Percentiles rank a stretch among this genome's conserved stretches.
Conservation (phyloP, 805 yeast genomes). For the Cyberlindnera mrakii region DNA sequence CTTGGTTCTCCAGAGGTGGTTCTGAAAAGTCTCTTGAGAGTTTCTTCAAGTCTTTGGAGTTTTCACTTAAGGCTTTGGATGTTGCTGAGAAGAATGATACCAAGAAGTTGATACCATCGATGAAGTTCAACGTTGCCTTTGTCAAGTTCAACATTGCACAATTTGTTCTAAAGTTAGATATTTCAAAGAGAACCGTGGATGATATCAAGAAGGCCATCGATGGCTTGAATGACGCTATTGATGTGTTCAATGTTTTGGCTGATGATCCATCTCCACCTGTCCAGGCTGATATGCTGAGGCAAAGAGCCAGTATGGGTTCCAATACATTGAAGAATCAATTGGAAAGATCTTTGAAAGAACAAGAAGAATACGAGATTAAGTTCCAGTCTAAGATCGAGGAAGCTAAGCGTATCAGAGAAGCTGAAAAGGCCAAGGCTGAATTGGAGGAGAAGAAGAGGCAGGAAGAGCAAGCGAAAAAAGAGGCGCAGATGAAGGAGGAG, state of each 20-base stretch:
- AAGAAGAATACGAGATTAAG: conserved; percentile 55
- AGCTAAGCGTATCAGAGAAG: conserved; percentile 54
- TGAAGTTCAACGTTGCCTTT: conserved; percentile 76
- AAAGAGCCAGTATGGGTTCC: conserved; percentile 82
- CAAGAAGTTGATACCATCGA: conserved; percentile 36
- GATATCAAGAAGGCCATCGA: conserved; percentile 52
- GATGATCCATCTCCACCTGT: conserved; percentile 59
- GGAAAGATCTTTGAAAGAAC: conserved; percentile 65
- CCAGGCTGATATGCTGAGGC: conserved; percentile 71
- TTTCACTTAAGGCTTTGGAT: conserved; percentile 50
- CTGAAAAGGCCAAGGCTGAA: conserved; percentile 40
- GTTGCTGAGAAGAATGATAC: conserved; percentile 26
- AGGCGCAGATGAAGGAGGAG: conserved; percentile 33
- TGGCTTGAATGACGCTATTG: conserved; percentile 60
- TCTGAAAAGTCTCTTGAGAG: conserved; percentile 59
- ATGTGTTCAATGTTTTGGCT: conserved; percentile 51
- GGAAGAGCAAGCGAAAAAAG: conserved; percentile 44
- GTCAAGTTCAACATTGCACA: conserved; percentile 86
- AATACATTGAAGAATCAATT: conserved; percentile 69
- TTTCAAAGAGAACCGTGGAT: conserved; percentile 51
- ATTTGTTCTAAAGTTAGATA: conserved; percentile 55
- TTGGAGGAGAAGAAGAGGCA: conserved; percentile 41
- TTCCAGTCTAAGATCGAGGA: conserved; percentile 58
- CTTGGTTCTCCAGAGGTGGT: conserved; percentile 79
- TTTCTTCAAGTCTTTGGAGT: conserved; percentile 55